Conservation (phyloP, 768 basidiomycete genomes). For the Boletellus sp. region DNA sequence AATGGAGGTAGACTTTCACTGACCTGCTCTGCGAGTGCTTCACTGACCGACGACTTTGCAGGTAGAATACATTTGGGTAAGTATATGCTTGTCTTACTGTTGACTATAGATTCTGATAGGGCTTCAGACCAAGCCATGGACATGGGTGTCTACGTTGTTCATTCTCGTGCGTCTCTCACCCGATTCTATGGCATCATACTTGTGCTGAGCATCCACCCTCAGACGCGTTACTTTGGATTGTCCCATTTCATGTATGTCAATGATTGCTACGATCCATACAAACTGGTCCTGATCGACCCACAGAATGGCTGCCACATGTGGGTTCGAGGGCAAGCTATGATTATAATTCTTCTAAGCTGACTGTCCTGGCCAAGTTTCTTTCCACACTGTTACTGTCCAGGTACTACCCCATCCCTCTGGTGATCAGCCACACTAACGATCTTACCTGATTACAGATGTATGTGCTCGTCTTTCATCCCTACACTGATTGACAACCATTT, state of each 20-base stretch:
- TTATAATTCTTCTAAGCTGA: not conserved
- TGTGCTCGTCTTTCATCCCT: not conserved
- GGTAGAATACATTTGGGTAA: not conserved
- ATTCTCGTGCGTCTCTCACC: not conserved
- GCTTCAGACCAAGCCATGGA: not conserved
- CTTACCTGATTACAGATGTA: not conserved
- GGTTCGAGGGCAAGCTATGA: not conserved
- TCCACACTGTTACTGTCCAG: not conserved
- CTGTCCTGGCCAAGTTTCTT: not conserved
- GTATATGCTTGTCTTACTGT: no score
- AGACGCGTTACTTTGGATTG: not conserved
- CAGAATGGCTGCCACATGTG: not conserved
- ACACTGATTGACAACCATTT: not conserved
- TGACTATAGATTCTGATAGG: not conserved
- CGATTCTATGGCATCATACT: not conserved
- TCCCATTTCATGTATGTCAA: not conserved
- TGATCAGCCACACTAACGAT: not conserved
- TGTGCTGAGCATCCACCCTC: no score
- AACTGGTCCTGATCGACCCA: not conserved
- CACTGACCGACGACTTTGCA: not conserved
- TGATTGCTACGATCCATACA: not conserved
- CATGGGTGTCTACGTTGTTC: not conserved
- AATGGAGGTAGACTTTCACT: no score
- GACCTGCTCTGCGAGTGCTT: no score
- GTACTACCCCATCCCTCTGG: not conserved